Conservation (phyloP, 805 yeast genomes). For the Crinitomyces ghanaensis region DNA sequence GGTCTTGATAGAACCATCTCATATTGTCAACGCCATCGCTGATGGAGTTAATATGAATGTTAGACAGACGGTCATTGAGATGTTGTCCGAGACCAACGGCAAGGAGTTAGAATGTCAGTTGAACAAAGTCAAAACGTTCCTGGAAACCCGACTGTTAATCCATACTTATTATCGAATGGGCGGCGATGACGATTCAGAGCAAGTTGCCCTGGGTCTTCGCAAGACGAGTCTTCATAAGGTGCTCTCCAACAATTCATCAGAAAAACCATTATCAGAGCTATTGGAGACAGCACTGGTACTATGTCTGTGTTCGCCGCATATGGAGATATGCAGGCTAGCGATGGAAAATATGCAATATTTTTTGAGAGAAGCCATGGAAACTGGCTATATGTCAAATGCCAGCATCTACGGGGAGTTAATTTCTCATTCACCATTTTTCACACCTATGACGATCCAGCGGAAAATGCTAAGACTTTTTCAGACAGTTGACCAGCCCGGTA, state of each 20-base stretch:
- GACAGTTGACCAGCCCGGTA: constrained; percentile 21
- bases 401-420: constrained; percentile 35
- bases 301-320: constrained; percentile 40
- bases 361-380: constrained; percentile 18
- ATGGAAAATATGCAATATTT: constrained; percentile 30
- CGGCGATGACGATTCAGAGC: constrained; percentile 1
- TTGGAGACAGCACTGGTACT: constrained; percentile 42
- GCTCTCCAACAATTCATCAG: too few relatives aligned
- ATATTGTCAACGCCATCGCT: constrained; percentile 10
- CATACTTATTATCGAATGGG: constrained; percentile 1
- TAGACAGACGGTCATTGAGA: constrained; percentile 29
- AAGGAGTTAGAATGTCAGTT: too few relatives aligned
- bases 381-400: constrained; percentile 23
- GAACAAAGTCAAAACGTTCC: constrained; percentile 3
- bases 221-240: too few relatives aligned
- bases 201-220: too few relatives aligned
- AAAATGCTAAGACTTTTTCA: constrained; percentile 37
- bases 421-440: constrained; percentile 44
- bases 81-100: too few relatives aligned
- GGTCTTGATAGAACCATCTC: too few relatives aligned
- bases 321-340: constrained; percentile 39
- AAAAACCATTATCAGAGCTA: too few relatives aligned
- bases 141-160: constrained; percentile 4
- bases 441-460: constrained; percentile 63
- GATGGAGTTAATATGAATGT: constrained; percentile 21